Conservation (phyloP, 768 basidiomycete genomes). For the Boletus reticuloceps region DNA sequence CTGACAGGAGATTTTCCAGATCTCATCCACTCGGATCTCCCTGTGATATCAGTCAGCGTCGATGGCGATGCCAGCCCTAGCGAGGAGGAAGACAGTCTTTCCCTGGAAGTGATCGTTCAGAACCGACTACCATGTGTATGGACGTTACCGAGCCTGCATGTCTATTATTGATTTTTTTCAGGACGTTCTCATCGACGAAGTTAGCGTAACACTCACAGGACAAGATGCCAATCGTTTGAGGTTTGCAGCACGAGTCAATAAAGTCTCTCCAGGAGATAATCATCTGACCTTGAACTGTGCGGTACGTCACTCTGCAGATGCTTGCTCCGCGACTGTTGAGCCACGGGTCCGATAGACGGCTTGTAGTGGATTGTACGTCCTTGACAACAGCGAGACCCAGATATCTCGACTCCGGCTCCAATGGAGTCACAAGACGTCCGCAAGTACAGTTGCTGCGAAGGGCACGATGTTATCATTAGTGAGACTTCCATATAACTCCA, state of each 20-base stretch:
- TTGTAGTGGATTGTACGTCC: slow-evolving; percentile 61
- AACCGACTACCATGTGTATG: slow-evolving; percentile 80
- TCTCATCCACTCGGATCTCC: slow-evolving; percentile 64
- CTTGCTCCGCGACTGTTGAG: not conserved
- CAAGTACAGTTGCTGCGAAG: slow-evolving; percentile 16
- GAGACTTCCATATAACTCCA: slow-evolving; percentile 58
- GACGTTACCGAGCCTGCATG: slow-evolving; percentile 5
- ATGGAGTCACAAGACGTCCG: slow-evolving; percentile 48
- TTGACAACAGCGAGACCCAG: slow-evolving; percentile 67
- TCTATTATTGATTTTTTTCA: slow-evolving; percentile 29
- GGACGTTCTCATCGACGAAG: slow-evolving; percentile 60
- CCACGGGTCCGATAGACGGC: slow-evolving; percentile 45
- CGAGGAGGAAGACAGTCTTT: slow-evolving; percentile 65
- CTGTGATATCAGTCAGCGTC: slow-evolving; percentile 56
- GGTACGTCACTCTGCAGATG: slow-evolving; percentile 43
- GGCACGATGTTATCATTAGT: slow-evolving; percentile 45
- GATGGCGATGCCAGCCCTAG: slow-evolving; percentile 46
- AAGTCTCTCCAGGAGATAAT: slow-evolving; percentile 59
- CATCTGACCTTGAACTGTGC: slow-evolving; percentile 62
- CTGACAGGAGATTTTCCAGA: slow-evolving; percentile 44
- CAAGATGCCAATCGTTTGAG: slow-evolving; percentile 59
- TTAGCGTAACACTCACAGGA: slow-evolving; percentile 60
- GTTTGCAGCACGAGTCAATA: slow-evolving; percentile 44
- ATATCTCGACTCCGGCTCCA: slow-evolving; percentile 65
- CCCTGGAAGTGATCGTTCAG: slow-evolving; percentile 53